phyloP scores from a whole-genome alignment of 805 yeast species.

The Maudiozyma barnettii region DNA sequence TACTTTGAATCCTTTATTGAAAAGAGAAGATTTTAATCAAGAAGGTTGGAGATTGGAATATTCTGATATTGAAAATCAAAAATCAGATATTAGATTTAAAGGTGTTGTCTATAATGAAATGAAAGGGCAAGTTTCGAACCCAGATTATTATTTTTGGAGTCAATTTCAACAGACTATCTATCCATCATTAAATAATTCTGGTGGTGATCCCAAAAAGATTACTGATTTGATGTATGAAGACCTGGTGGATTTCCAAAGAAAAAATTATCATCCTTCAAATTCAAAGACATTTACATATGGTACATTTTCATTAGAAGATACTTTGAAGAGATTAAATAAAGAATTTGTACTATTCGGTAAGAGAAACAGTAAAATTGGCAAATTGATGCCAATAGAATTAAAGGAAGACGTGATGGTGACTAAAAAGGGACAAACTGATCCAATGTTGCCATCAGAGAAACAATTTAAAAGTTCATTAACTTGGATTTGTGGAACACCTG shows the following conservation, averaged over 20 bases:
- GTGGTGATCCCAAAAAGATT: slow-evolving; percentile 84
- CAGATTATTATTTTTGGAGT: slow-evolving; percentile 77
- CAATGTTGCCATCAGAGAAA: slow-evolving; percentile 52
- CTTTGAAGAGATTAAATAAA: slow-evolving; percentile 46
- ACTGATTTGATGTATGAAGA: slow-evolving; percentile 69
- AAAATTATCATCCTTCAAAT: slow-evolving; percentile 83
- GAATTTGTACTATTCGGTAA: slow-evolving; percentile 47
- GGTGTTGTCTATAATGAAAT: slow-evolving; percentile 97
- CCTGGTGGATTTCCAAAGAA: slow-evolving; percentile 62
- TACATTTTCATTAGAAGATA: slow-evolving; percentile 51
- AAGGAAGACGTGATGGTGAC: slow-evolving; percentile 27
- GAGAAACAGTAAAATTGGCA: slow-evolving; percentile 25
- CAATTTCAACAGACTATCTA: slow-evolving; percentile 75
- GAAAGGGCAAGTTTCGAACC: slow-evolving; percentile 93
- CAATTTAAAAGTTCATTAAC: slow-evolving; percentile 79
- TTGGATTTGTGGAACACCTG: slow-evolving; percentile 77
- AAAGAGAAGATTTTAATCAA: slow-evolving; percentile 76
- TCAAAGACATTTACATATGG: slow-evolving; percentile 86
- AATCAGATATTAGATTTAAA: slow-evolving; percentile 62
- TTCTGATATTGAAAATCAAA: slow-evolving; percentile 44
- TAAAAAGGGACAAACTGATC: slow-evolving; percentile 72
- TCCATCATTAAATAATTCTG: slow-evolving; percentile 79
- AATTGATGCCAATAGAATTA: slow-evolving; percentile 38
- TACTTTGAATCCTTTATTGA: slow-evolving; percentile 70
- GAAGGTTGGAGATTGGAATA: slow-evolving; percentile 97